These are phyloP conservation scores for Tilletia setariae DNA, from an alignment of 1,284 basidiomycete species.

Conservation along the genomic window DNA sequence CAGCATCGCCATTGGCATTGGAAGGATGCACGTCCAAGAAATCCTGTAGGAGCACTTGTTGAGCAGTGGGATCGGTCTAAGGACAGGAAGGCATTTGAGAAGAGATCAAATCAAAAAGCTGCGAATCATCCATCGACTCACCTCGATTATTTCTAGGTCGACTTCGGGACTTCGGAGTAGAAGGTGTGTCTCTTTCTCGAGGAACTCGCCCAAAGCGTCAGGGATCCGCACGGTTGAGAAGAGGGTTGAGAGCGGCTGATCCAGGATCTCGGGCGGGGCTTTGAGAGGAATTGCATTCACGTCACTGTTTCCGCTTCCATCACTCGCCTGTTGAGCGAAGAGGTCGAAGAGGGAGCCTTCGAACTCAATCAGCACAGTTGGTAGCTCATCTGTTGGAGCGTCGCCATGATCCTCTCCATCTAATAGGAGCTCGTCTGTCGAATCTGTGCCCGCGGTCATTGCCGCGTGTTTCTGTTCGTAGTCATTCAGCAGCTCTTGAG, in stretches of 20 bases:
- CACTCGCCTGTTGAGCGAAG: slow-evolving; percentile 13
- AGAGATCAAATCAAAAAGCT: background rate
- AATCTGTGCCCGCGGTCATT: background rate
- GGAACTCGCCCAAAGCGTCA: slow-evolving; percentile 49
- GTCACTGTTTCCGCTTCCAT: background rate
- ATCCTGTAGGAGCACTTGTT: slow-evolving; percentile 13
- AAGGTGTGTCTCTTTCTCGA: slow-evolving; percentile 48
- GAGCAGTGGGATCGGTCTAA: background rate
- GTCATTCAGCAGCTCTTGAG: background rate
- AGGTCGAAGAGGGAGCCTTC: slow-evolving; percentile 14
- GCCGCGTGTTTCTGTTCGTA: no score
- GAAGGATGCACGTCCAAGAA: slow-evolving; percentile 12
- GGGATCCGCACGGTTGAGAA: slow-evolving; percentile 41
- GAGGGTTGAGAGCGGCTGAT: slow-evolving; percentile 44
- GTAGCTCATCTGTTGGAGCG: background rate
- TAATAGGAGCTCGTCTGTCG: slow-evolving; percentile 22
- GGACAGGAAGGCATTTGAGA: background rate
- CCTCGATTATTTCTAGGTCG: slow-evolving; percentile 59
- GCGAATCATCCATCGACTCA: slow-evolving; percentile 51
- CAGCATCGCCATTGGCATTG: background rate
- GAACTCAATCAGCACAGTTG: slow-evolving; percentile 10
- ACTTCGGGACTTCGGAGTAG: slow-evolving; percentile 76
- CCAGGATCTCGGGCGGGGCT: slow-evolving; percentile 27
- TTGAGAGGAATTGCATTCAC: slow-evolving; percentile 12
- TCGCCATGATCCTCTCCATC: background rate